These are phyloP conservation scores for Incumbomyces delicatus DNA, from an alignment of 2,329 filamentous ascomycete species.

Conservation along the genomic window DNA sequence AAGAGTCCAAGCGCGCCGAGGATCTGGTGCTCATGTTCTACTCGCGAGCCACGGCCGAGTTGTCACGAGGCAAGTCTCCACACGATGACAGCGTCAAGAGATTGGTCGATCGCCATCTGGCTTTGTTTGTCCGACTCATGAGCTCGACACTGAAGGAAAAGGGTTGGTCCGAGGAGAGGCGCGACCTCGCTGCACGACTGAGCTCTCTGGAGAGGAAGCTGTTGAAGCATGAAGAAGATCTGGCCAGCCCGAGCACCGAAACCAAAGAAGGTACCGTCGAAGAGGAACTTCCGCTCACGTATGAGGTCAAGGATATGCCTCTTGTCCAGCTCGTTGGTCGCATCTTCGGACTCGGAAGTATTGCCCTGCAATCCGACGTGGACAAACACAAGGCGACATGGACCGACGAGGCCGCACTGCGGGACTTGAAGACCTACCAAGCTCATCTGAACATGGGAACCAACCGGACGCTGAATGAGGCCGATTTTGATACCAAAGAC, in stretches of 20 bases:
- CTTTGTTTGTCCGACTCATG: constrained; percentile 83
- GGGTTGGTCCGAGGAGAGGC: constrained; percentile 73
- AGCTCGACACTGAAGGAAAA: constrained; percentile 70
- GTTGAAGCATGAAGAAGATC: constrained; percentile 83
- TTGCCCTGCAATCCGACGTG: constrained; percentile 78
- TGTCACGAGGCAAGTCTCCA: constrained; percentile 63
- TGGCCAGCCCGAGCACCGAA: constrained; percentile 52
- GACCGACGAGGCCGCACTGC: constrained; percentile 85
- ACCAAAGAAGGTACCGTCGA: constrained; percentile 55
- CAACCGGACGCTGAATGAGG: constrained; percentile 62
- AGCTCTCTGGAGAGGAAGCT: constrained; percentile 84
- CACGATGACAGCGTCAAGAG: constrained; percentile 85
- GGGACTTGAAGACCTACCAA: constrained; percentile 89
- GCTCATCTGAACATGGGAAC: constrained; percentile 74
- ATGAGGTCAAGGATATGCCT: constrained; percentile 95
- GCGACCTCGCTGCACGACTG: constrained; percentile 71
- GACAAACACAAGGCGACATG: constrained; percentile 69
- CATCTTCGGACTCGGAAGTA: constrained; percentile 72
- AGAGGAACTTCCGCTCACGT: constrained; percentile 70
- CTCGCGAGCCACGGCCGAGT: constrained; percentile 82
- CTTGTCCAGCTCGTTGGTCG: constrained; percentile 78
- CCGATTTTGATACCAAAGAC: constrained; percentile 86
- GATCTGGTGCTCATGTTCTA: constrained; percentile 94
- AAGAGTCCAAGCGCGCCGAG: constrained; percentile 87
- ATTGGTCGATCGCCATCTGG: constrained; percentile 87